Evolutionary conservation across 768 basidiomycete species (phyloP).

Genomic region (Russula dissimulans): DNA sequence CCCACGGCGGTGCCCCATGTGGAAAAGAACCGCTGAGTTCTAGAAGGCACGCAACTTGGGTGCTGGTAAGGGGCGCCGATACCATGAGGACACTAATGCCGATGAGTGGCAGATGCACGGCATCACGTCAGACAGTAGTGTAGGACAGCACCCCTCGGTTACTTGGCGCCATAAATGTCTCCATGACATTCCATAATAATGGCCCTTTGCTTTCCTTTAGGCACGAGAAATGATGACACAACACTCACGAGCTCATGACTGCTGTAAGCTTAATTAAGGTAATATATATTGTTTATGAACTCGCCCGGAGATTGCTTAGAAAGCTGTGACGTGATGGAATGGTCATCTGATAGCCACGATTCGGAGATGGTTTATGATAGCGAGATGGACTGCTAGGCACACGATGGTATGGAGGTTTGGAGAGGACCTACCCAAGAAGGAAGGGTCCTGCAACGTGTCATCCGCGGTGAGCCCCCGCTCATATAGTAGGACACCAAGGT

Average conservation of each 20-base stretch:
- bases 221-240: neutral
- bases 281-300: neutral
- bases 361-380: slow-evolving; percentile 17
- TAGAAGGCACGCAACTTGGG: slow-evolving; percentile 9
- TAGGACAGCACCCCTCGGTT: slow-evolving; percentile 1
- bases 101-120: slow-evolving; percentile 10
- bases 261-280: slow-evolving; percentile 1
- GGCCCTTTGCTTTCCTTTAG: neutral
- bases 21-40: slow-evolving; percentile 11
- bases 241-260: neutral
- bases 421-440: neutral
- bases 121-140: neutral
- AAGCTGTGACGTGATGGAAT: slow-evolving; percentile 14
- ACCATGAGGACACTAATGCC: slow-evolving; percentile 18
- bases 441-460: neutral
- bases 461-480: neutral
- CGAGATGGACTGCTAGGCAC: slow-evolving; percentile 6
- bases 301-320: neutral
- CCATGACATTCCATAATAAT: slow-evolving; percentile 1
- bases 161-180: slow-evolving; percentile 2
- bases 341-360: slow-evolving; percentile 12
- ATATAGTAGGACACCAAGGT: neutral
- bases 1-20: slow-evolving; percentile 15
- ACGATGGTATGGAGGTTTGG: neutral
- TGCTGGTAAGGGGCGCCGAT: slow-evolving; percentile 10